phyloP scores from a whole-genome alignment of 2,329 filamentous ascomycete genomes.

The Cephalotrichum gorgonifer region DNA sequence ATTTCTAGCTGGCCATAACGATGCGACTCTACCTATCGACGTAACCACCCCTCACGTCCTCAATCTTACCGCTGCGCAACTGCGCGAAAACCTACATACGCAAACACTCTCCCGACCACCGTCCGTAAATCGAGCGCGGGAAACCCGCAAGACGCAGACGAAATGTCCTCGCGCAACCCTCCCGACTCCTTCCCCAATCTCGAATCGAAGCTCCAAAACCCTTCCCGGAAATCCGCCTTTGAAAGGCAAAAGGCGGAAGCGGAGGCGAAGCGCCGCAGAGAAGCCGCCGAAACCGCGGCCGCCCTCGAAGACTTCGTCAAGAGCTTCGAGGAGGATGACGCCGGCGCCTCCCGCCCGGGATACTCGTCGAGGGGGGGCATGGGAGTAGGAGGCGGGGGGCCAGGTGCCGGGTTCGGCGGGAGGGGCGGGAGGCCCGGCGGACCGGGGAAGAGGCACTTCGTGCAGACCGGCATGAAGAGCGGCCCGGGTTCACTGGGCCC shows the following conservation, averaged over 20 bases:
- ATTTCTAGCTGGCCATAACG: no score
- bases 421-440: slow-evolving; percentile 9
- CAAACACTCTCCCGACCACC: background rate
- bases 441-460: slow-evolving; percentile 53
- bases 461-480: slow-evolving; percentile 38
- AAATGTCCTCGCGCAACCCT: slow-evolving; percentile 37
- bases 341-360: slow-evolving; percentile 20
- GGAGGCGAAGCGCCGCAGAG: slow-evolving; percentile 75
- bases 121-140: background rate
- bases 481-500: slow-evolving; percentile 54
- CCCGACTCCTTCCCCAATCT: slow-evolving; percentile 56
- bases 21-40: no score
- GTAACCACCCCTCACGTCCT: no score
- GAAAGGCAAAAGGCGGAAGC: slow-evolving; percentile 83
- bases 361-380: background rate
- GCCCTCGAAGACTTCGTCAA: slow-evolving; percentile 84
- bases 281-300: slow-evolving; percentile 78
- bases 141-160: background rate
- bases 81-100: no score
- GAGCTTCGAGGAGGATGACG: slow-evolving; percentile 56
- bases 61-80: no score
- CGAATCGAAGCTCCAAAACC: slow-evolving; percentile 67
- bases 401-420: background rate
- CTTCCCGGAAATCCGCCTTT: slow-evolving; percentile 76
- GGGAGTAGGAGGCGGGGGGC: slow-evolving; percentile 2